Base-by-base conservation (phyloP, 169 alveolate genomes). In the Cryptosporidium canis region DNA sequence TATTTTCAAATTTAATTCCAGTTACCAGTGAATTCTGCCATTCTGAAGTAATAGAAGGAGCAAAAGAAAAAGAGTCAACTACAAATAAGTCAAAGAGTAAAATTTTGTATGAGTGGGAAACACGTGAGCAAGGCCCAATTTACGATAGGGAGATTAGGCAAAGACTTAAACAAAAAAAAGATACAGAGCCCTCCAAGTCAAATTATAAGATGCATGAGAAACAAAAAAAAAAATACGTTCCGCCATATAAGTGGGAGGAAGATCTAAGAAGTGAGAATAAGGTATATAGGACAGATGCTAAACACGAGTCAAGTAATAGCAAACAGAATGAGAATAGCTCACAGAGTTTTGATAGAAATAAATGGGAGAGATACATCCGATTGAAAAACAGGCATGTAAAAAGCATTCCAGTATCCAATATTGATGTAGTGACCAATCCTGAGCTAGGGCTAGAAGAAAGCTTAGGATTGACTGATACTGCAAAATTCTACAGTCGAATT, bases 191-290 rank as follows among this genome's bases (percentile, higher is more conserved):
- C 24, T n/a, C 21, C 12, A 9, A 24, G 1, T 11, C 27, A 2
- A 70, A 6, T 16, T 27, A 31, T 5, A 48, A 24, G 8, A 37
- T 16, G 1, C 51, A 70, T 6, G 53, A 48, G 16, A 70, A 24
- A 29, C 24, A 31, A 12, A 21, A 68, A 68, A 77, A 61, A 33
- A 77, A 43, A 43, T 58, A 77, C 48, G 5, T 3, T 6, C 72
- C 87, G 27, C 87, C 87, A 41, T 77, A 77, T 55, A 77, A 77
- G 29, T 77, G 87, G 87, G 77, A 77, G 31, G 87, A 77, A 44
- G 87, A 77, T 61, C 66, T 77, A 14, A 55, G 87, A 29, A 35
- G 33, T 43, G 61, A 61, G 14, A 41, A 41, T 77, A 48, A 39
- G 1, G 44, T 14, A 41, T 77, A 58, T 44, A 44, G 37, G 8